Conservation (phyloP, 805 yeast species). For the Phaffomyces thermotolerans region DNA sequence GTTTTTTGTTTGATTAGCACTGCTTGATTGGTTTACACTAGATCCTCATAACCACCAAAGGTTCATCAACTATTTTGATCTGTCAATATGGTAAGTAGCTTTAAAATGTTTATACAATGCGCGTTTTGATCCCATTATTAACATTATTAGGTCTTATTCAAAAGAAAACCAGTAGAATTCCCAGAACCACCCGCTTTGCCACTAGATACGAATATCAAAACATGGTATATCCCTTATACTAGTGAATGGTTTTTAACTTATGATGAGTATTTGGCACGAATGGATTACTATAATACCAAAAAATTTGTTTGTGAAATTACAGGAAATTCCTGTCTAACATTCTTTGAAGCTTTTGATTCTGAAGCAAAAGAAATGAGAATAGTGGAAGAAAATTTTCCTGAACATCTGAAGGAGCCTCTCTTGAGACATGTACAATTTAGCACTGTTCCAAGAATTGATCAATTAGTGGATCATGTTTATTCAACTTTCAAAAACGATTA, state of each 20-base stretch:
- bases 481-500: conserved; percentile 69
- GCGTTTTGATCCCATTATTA: conserved; percentile 3
- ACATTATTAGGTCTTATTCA: conserved; percentile 55
- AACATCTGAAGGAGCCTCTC: conserved; percentile 88
- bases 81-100: not conserved
- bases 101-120: not conserved
- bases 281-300: conserved; percentile 65
- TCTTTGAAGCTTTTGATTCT: conserved; percentile 77
- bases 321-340: conserved; percentile 87
- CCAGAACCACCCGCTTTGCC: conserved; percentile 55
- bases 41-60: not conserved
- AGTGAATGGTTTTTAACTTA: conserved; percentile 82
- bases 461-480: conserved; percentile 82
- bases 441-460: conserved; percentile 73
- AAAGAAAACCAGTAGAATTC: conserved; percentile 60
- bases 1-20: no score
- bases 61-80: not conserved
- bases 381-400: conserved; percentile 82
- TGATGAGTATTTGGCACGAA: conserved; percentile 62
- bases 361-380: conserved; percentile 58
- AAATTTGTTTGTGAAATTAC: conserved; percentile 94
- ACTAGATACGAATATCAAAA: conserved; percentile 47
- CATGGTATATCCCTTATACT: conserved; percentile 79
- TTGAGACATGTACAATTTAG: conserved; percentile 78
- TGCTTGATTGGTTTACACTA: no score